Evolutionary conservation across 2,329 filamentous ascomycete species (phyloP).

Genomic region (Epicoccum sorghinum): DNA sequence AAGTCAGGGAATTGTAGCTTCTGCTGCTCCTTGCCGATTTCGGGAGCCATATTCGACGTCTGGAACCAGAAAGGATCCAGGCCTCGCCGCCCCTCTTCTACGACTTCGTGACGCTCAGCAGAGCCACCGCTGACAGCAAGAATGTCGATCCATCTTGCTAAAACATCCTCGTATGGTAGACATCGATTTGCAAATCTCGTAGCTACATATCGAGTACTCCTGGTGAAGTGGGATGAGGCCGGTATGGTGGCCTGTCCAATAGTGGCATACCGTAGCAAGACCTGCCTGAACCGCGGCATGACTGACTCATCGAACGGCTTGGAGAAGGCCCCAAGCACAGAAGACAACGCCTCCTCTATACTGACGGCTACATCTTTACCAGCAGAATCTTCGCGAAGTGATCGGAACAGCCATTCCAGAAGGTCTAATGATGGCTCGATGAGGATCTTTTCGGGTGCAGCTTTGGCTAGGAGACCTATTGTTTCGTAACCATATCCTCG

Average conservation of each 20-base stretch:
- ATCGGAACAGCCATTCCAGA: conserved; percentile 81
- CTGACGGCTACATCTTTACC: conserved; percentile 78
- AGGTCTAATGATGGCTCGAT: conserved; percentile 59
- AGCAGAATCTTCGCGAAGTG: conserved; percentile 78
- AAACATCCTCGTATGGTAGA: conserved; percentile 76
- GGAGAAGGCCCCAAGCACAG: conserved; percentile 68
- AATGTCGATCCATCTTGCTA: conserved; percentile 87
- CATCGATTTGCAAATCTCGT: conserved; percentile 91
- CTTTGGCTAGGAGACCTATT: conserved; percentile 78
- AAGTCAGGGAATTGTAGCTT: conserved; percentile 51
- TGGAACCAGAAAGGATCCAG: conserved; percentile 78
- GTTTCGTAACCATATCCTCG: conserved; percentile 88
- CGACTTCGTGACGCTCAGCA: conserved; percentile 77
- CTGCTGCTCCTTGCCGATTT: conserved; percentile 25
- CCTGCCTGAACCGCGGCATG: conserved; percentile 48
- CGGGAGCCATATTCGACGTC: conserved; percentile 59
- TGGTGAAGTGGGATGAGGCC: conserved; percentile 49
- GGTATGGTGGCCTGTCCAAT: conserved; percentile 21
- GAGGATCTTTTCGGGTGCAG: conserved; percentile 64
- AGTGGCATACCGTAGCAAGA: conserved; percentile 42
- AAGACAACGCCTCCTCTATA: conserved; percentile 87
- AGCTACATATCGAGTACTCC: conserved; percentile 77
- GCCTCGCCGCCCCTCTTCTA: conserved; percentile 89
- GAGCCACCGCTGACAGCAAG: conserved; percentile 73
- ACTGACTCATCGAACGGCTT: conserved; percentile 50